These are phyloP conservation scores for Pichia kudriavzevii DNA, from an alignment of 1,139 yeast species.

Conservation along the genomic window DNA sequence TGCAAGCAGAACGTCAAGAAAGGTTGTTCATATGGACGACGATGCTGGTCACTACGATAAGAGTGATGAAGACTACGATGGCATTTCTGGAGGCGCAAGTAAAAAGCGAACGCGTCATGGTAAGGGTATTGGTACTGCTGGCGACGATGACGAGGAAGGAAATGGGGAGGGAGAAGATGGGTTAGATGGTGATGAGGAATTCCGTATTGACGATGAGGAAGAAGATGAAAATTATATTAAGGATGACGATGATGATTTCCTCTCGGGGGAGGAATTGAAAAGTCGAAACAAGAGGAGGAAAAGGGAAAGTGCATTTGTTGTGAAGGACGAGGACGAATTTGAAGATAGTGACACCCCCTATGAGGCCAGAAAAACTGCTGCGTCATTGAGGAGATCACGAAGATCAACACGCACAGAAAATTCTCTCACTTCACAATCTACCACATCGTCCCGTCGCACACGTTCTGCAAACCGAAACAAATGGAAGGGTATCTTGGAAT, in stretches of 20 bases:
- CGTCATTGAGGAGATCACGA: too few relatives aligned
- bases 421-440: too few relatives aligned
- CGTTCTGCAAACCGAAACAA: not conserved
- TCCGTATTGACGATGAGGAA: conserved; percentile 11
- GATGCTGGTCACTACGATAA: too few relatives aligned
- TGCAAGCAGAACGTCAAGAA: too few relatives aligned
- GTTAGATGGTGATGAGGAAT: conserved; percentile 1
- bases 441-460: not conserved
- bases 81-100: conserved; percentile 12
- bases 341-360: conserved; percentile 18
- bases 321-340: conserved; percentile 22
- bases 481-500: not conserved
- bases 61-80: too few relatives aligned
- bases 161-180: conserved; percentile 4
- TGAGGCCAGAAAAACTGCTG: conserved; percentile 5
- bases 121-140: conserved; percentile 29
- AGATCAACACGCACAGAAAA: too few relatives aligned
- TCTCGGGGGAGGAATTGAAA: conserved; percentile 3
- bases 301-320: conserved; percentile 20
- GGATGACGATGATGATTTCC: conserved; percentile 15
- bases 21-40: conserved; percentile 23
- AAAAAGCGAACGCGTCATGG: conserved; percentile 15
- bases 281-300: conserved; percentile 12
- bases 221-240: conserved; percentile 23
- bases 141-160: conserved; percentile 11